phyloP scores from a whole-genome alignment of 768 basidiomycete species.

The Tylopilus subfusipes region DNA sequence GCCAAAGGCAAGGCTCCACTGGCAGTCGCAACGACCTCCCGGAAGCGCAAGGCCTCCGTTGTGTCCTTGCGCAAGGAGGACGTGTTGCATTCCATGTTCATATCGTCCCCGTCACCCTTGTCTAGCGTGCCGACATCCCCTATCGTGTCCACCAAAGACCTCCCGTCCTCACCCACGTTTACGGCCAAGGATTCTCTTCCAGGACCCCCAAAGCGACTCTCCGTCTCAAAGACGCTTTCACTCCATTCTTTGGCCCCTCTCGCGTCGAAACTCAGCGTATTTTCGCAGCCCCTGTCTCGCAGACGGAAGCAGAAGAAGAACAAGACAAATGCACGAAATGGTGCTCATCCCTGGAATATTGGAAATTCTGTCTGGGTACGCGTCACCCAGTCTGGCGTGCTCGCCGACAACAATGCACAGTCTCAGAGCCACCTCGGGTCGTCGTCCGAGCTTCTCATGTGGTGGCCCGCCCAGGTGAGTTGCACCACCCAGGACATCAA shows the following conservation, averaged over 20 bases:
- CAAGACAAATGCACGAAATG: slow-evolving; percentile 3
- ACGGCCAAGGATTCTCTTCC: background rate
- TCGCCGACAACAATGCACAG: slow-evolving; percentile 31
- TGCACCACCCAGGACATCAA: background rate
- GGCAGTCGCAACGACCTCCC: slow-evolving; percentile 18
- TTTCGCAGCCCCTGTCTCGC: slow-evolving; percentile 22
- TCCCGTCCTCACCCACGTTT: slow-evolving; percentile 15
- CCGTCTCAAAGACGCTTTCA: slow-evolving; percentile 14
- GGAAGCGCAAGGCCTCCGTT: slow-evolving; percentile 29
- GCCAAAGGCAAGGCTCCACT: slow-evolving; percentile 5
- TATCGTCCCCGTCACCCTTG: slow-evolving; percentile 25
- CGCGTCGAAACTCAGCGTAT: slow-evolving; percentile 6
- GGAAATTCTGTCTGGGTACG: slow-evolving; percentile 53
- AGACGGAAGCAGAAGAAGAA: slow-evolving; percentile 19
- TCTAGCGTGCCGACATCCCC: slow-evolving; percentile 24
- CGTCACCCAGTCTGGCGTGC: slow-evolving; percentile 38
- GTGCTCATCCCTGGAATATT: slow-evolving; percentile 21
- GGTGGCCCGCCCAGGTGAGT: slow-evolving; percentile 74
- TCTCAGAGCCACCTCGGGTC: slow-evolving; percentile 22
- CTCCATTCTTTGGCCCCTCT: slow-evolving; percentile 3
- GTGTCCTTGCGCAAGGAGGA: slow-evolving; percentile 10
- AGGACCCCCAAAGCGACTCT: slow-evolving; percentile 3
- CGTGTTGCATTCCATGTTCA: slow-evolving; percentile 3
- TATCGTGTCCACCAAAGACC: slow-evolving; percentile 11
- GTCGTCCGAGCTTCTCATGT: slow-evolving; percentile 35